Conservation (phyloP, 139 green algal genomes). For the Spirogloea muscicola region DNA sequence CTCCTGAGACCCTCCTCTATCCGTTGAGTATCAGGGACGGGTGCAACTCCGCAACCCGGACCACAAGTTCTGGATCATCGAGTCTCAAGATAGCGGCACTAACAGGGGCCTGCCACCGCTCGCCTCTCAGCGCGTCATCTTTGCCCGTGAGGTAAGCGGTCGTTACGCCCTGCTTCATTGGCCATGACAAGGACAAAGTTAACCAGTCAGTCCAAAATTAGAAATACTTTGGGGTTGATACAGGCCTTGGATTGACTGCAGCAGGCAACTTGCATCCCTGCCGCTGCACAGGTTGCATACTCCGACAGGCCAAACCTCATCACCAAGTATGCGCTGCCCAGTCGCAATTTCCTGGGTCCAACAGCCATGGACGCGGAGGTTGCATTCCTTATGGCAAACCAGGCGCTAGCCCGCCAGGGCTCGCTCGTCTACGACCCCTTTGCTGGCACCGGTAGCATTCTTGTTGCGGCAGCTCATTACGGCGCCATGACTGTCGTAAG, state of each 20-base stretch:
- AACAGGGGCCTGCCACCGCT: slow-evolving; percentile 27
- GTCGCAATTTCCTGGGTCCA: slow-evolving; percentile 82
- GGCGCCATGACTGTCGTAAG: slow-evolving; percentile 39
- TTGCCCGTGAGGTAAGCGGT: slow-evolving; percentile 75
- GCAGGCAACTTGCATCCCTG: neutral
- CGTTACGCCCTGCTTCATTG: no score
- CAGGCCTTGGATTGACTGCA: no score
- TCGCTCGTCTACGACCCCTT: slow-evolving; percentile 71
- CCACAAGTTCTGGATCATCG: slow-evolving; percentile 45
- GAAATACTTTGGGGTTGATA: no score
- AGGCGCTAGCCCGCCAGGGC: slow-evolving; percentile 48
- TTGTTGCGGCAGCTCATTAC: slow-evolving; percentile 71
- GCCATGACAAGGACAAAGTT: no score
- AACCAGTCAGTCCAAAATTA: no score
- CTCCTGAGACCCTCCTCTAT: no score
- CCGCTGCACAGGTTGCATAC: neutral
- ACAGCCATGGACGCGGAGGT: slow-evolving; percentile 94
- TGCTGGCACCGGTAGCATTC: slow-evolving; percentile 84
- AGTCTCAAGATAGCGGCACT: neutral
- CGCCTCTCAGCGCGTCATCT: slow-evolving; percentile 59
- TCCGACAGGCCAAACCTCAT: slow-evolving; percentile 19
- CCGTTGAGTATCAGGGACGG: slow-evolving; percentile 41
- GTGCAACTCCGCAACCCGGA: slow-evolving; percentile 36
- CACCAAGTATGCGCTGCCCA: slow-evolving; percentile 60
- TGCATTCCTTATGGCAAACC: slow-evolving; percentile 89